These are phyloP conservation scores for Colletotrichum coccodes DNA, from an alignment of 2,329 filamentous ascomycete genomes.

Conservation along the genomic window DNA sequence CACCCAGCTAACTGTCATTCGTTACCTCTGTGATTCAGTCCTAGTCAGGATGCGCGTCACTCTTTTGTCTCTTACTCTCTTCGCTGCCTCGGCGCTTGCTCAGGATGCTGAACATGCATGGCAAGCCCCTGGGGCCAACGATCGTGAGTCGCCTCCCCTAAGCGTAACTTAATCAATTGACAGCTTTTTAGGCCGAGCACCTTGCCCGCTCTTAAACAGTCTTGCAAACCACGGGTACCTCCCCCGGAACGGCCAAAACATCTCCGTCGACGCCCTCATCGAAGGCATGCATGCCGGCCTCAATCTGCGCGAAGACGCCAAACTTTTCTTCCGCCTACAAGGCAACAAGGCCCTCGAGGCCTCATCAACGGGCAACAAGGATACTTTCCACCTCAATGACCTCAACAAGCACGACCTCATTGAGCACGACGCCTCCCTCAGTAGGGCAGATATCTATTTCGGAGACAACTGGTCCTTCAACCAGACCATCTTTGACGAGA, in stretches of 20 bases:
- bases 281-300: constrained; percentile 27
- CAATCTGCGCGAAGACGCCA: constrained; percentile 31
- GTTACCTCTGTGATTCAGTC: neutral
- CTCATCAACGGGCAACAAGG: constrained; percentile 17
- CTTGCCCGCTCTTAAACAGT: constrained; percentile 37
- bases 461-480: constrained; percentile 43
- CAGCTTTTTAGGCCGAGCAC: constrained; percentile 6
- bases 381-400: constrained; percentile 38
- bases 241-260: constrained; percentile 36
- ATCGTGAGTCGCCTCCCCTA: too few relatives aligned
- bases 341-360: constrained; percentile 27
- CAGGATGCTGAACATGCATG: constrained; percentile 10
- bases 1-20: constrained; percentile 3
- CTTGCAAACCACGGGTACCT: constrained; percentile 42
- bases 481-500: constrained; percentile 37
- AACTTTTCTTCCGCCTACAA: constrained; percentile 25
- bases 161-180: too few relatives aligned
- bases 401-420: constrained; percentile 35
- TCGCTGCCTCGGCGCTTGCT: neutral
- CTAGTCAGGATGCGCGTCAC: neutral
- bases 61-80: neutral
- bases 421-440: constrained; percentile 28
- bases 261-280: constrained; percentile 34
- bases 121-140: constrained; percentile 1
- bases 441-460: constrained; percentile 39